Percentiles rank a stretch among this genome's conserved stretches.
Conservation (phyloP, 2,329 filamentous ascomycete species). For the Stachybotrys elegans region DNA sequence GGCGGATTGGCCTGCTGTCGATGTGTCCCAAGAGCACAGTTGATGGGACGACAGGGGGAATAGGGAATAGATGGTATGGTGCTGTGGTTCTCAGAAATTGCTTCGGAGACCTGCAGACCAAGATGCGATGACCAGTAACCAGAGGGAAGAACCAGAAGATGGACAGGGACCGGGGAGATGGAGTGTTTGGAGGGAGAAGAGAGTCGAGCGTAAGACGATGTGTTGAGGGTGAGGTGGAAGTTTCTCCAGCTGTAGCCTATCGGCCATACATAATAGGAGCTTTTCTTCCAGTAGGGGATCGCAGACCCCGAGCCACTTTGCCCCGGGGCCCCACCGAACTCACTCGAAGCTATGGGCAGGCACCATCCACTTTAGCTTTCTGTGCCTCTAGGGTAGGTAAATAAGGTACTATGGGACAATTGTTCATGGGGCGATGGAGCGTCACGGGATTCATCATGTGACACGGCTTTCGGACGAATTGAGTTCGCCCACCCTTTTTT, state of each 20-base stretch:
- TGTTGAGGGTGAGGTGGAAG: conserved; percentile 38
- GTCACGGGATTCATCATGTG: too few species aligned
- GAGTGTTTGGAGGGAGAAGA: conserved; percentile 17
- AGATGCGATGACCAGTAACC: conserved; percentile 32
- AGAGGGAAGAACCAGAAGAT: conserved; percentile 34
- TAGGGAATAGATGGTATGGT: too few species aligned
- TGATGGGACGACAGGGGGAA: too few species aligned
- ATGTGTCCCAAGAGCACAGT: too few species aligned
- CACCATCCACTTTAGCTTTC: too few species aligned
- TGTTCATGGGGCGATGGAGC: too few species aligned
- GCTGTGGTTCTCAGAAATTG: conserved; percentile 33
- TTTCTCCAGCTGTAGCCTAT: conserved; percentile 32
- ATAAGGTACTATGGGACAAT: too few species aligned
- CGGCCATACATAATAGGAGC: too few species aligned
- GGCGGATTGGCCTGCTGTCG: too few species aligned
- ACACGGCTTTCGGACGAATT: too few species aligned
- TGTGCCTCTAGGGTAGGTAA: too few species aligned
- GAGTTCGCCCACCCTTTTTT: too few species aligned
- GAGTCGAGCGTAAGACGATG: conserved; percentile 17
- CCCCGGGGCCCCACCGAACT: conserved; percentile 19
- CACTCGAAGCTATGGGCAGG: conserved; percentile 25
- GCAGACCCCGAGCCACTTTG: conserved; percentile 2
- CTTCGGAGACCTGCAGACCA: conserved; percentile 27
- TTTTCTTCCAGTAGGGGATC: conserved; percentile 16
- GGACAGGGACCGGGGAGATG: conserved; percentile 23